Evolutionary conservation across 306 rosid genomes (phyloP), one percentile per base, ranked within the genome.

Genomic region (Albizia julibrissin): DNA sequence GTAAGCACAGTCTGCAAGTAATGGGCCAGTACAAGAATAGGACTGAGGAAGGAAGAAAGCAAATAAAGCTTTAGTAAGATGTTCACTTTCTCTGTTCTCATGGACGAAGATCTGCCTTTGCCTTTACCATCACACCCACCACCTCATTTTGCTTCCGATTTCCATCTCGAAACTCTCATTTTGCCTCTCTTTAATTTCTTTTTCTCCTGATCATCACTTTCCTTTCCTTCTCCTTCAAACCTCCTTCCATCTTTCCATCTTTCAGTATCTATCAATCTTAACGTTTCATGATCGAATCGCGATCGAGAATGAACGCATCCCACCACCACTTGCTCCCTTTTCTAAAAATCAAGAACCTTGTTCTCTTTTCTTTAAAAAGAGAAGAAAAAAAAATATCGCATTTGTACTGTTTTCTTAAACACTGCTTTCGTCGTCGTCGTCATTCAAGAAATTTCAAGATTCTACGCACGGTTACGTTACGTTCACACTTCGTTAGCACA

Each of bases 31-130:
- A 19, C 14, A 44, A 44, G 1, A 77, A 26, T n/a, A 37, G 19
- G 14, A 19, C 46, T 44, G 34, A 80, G 83, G 79, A 54, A 79
- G 87, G 78, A 89, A 79, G 81, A 82, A 70, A 86, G 54, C 12
- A 88, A 39, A 72, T 87, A 79, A 85, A 83, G 88, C 91, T 87
- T 90, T 89, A 83, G 65, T 87, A 82, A 19, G 11, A 49, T 81
- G 85, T 82, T 85, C 92, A 87, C 98, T 92, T 94, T 94, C 91
- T 88, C 97, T 92, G 86, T 91, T 94, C 97, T 91, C 92, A 89
- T 91, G 94, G 93, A 62, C 87, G 97, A 94, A 90, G 97, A 88
- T 91, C 91, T 95, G 96, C 92, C 92, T 89, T 89, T 87, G 56
- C 89, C 93, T 90, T 92, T 90, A 83, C 92, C 89, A 77, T 91